A percentile compares a stretch with the other conserved stretches of the same genome.
These are phyloP conservation scores for Lodderomyces jiufengensis DNA, from an alignment of 1,139 yeast genomes.

Conservation along the genomic window DNA sequence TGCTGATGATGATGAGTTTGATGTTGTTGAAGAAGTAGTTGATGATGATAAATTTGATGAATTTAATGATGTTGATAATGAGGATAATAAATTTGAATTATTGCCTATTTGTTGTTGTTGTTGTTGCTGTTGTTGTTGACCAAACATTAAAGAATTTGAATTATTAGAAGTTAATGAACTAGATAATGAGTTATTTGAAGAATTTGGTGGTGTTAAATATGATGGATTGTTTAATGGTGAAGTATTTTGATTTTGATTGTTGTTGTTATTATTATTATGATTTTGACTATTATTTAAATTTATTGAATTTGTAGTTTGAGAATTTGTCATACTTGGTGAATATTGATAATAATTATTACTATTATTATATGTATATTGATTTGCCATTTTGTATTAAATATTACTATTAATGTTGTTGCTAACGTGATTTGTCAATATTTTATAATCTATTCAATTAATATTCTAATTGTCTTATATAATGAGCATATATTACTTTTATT, in stretches of 20 bases:
- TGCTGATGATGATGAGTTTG: no score
- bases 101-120: no score
- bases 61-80: conserved; percentile 8
- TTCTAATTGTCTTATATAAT: no score
- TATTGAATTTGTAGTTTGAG: conserved; percentile 9
- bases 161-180: no score
- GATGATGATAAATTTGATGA: conserved; percentile 20
- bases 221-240: conserved; percentile 12
- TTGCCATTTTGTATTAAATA: conserved; percentile 24
- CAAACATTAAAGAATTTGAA: no score
- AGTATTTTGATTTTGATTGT: conserved; percentile 18
- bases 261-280: conserved; percentile 13
- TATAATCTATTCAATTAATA: no score
- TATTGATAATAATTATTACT: conserved; percentile 38
- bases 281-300: conserved; percentile 2
- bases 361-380: conserved; percentile 32
- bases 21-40: conserved; percentile 8
- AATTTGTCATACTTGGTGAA: conserved; percentile 29
- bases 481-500: no score
- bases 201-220: conserved; percentile 14
- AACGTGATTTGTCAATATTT: background rate
- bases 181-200: no score
- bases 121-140: no score
- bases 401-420: background rate
- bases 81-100: conserved; percentile 1